Conservation (phyloP, 2,329 filamentous ascomycete genomes). For the Ophiocordyceps polyrhachis-furcata region DNA sequence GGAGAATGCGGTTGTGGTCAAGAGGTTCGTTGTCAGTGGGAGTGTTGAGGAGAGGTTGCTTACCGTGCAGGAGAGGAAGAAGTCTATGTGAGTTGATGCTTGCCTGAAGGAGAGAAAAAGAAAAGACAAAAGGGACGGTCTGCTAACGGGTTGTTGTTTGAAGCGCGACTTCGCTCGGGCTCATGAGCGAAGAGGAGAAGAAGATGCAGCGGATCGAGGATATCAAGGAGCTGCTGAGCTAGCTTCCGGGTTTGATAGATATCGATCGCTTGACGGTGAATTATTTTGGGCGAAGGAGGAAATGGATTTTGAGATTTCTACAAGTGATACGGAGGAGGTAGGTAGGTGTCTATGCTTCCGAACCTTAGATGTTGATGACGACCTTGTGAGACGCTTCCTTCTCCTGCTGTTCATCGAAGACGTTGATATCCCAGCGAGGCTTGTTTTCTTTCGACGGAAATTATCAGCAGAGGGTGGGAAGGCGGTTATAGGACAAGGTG, state of each 20-base stretch:
- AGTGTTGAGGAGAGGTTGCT: slow-evolving; percentile 96
- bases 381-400: slow-evolving; percentile 28
- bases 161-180: slow-evolving; percentile 82
- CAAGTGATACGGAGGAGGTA: not conserved
- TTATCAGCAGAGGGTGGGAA: not conserved
- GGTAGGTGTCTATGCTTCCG: not conserved
- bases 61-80: slow-evolving; percentile 84
- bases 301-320: not conserved
- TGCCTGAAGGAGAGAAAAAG: too few relatives aligned
- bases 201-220: slow-evolving; percentile 80
- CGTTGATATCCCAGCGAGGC: slow-evolving; percentile 36
- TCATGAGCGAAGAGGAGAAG: slow-evolving; percentile 92
- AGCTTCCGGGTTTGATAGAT: too few relatives aligned
- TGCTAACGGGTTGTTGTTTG: not conserved
- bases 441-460: slow-evolving; percentile 21
- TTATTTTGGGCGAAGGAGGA: too few relatives aligned
- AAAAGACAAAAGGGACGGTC: slow-evolving; percentile 4
- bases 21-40: slow-evolving; percentile 71
- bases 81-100: slow-evolving; percentile 56
- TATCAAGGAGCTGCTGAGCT: slow-evolving; percentile 73
- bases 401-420: slow-evolving; percentile 36
- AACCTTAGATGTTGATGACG: slow-evolving; percentile 12
- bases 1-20: slow-evolving; percentile 65
- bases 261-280: too few relatives aligned
- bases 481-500: too few relatives aligned